These are phyloP conservation scores for Oryza punctata DNA, from an alignment of 176 grass and related monocot species.

Conservation along the genomic window DNA sequence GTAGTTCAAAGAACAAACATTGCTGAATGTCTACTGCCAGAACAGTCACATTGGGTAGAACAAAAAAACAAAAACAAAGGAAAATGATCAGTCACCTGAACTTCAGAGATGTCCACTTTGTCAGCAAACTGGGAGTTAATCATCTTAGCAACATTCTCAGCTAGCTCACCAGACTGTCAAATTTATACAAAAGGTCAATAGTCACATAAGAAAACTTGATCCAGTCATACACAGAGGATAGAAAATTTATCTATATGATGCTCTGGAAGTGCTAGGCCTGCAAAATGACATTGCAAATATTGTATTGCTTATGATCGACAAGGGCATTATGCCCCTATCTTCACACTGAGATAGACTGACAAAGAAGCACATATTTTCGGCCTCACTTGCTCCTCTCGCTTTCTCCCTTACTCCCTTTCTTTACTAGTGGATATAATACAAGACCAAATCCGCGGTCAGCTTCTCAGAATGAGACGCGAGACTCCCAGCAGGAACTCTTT, in stretches of 20 bases:
- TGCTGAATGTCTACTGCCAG: conserved; percentile 4
- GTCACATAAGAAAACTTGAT: conserved; percentile 16
- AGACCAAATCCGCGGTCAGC: neutral
- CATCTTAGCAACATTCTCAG: conserved; percentile 96
- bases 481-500: neutral
- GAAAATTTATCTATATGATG: neutral
- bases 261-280: neutral
- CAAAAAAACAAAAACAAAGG: conserved; percentile 9
- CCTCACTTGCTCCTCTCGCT: neutral
- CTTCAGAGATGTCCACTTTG: conserved; percentile 97
- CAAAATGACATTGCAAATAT: neutral
- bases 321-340: neutral
- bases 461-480: neutral
- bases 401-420: neutral
- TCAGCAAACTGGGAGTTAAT: conserved; percentile 83
- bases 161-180: conserved; percentile 84
- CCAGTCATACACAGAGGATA: neutral
- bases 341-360: neutral
- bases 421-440: neutral
- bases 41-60: conserved; percentile 15
- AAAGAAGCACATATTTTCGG: neutral
- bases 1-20: conserved; percentile 12
- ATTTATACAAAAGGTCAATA: conserved; percentile 34
- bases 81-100: conserved; percentile 67
- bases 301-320: neutral